Evolutionary conservation across 495 filamentous ascomycete genomes (phyloP).

Genomic region (Saxispiralis lemnorum): DNA sequence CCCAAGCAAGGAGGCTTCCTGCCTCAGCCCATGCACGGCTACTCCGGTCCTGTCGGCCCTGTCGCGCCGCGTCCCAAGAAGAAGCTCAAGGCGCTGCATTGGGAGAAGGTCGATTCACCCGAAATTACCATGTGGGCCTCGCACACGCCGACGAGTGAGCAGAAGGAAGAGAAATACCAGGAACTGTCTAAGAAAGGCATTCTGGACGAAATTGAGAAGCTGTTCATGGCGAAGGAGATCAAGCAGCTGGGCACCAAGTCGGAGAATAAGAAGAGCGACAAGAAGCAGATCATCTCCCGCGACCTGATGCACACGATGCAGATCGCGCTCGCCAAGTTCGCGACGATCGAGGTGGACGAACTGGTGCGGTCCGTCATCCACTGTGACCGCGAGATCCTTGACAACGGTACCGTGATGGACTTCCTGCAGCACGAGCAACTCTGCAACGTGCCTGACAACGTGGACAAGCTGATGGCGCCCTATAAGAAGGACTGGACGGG

Average conservation of each 20-base stretch:
- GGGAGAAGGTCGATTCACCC: slow-evolving; percentile 93
- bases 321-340: slow-evolving; percentile 83
- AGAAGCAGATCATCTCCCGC: slow-evolving; percentile 90
- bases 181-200: slow-evolving; percentile 87
- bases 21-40: slow-evolving; percentile 14
- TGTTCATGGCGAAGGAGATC: slow-evolving; percentile 95
- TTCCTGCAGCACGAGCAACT: slow-evolving; percentile 85
- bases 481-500: slow-evolving; percentile 96
- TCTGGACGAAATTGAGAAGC: slow-evolving; percentile 86
- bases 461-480: slow-evolving; percentile 75
- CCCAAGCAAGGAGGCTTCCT: slow-evolving; percentile 26
- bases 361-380: slow-evolving; percentile 86
- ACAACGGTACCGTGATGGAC: slow-evolving; percentile 91
- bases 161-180: slow-evolving; percentile 83
- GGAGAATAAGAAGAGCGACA: slow-evolving; percentile 41
- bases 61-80: slow-evolving; percentile 81
- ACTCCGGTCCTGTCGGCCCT: slow-evolving; percentile 12
- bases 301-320: slow-evolving; percentile 84
- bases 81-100: slow-evolving; percentile 97
- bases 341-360: slow-evolving; percentile 58
- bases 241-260: slow-evolving; percentile 66
- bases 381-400: slow-evolving; percentile 78
- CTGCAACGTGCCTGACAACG: slow-evolving; percentile 79
- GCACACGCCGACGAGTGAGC: slow-evolving; percentile 62
- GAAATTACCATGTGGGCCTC: slow-evolving; percentile 90